Percentiles rank a stretch among this genome's conserved stretches.
These are phyloP conservation scores for Phyllosticta paracitricarpa DNA, from an alignment of 2,329 filamentous ascomycete species.

Conservation along the genomic window DNA sequence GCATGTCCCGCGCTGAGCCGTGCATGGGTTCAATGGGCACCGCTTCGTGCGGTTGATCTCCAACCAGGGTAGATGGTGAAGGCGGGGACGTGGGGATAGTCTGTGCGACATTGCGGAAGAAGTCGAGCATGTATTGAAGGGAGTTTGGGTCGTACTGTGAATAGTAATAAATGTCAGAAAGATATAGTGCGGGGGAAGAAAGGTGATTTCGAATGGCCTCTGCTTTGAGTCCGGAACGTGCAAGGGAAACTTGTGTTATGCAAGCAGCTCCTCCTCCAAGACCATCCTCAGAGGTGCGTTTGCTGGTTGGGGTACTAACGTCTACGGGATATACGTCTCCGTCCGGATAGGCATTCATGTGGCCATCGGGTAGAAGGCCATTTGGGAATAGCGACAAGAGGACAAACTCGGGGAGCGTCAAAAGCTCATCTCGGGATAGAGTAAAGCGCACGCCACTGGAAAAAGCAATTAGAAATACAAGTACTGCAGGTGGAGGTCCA, in stretches of 20 bases:
- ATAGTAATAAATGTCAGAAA: slow-evolving; percentile 46
- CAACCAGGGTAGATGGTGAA: slow-evolving; percentile 44
- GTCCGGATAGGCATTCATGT: slow-evolving; percentile 87
- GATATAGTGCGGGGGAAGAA: slow-evolving; percentile 38
- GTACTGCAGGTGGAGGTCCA: not conserved
- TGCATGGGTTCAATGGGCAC: slow-evolving; percentile 64
- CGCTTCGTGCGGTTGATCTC: slow-evolving; percentile 37
- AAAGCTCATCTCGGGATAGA: slow-evolving; percentile 83
- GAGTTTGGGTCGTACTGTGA: slow-evolving; percentile 90
- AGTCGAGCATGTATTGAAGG: slow-evolving; percentile 97
- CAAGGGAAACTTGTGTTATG: slow-evolving; percentile 21
- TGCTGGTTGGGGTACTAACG: slow-evolving; percentile 49
- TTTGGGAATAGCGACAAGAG: slow-evolving; percentile 96
- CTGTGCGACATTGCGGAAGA: slow-evolving; percentile 91
- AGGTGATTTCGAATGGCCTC: slow-evolving; percentile 26
- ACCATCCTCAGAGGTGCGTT: slow-evolving; percentile 11
- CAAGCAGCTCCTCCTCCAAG: slow-evolving; percentile 11
- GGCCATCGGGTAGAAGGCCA: slow-evolving; percentile 91
- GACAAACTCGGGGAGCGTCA: slow-evolving; percentile 95
- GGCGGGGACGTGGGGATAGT: slow-evolving; percentile 72
- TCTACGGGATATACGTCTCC: slow-evolving; percentile 94
- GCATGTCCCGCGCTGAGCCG: slow-evolving; percentile 60
- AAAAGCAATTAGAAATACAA: not conserved
- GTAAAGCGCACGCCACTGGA: slow-evolving; percentile 83
- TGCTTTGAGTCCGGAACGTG: slow-evolving; percentile 22